These are phyloP conservation scores for Argentina anserina DNA, from an alignment of 306 rosid species.

Conservation along the genomic window DNA sequence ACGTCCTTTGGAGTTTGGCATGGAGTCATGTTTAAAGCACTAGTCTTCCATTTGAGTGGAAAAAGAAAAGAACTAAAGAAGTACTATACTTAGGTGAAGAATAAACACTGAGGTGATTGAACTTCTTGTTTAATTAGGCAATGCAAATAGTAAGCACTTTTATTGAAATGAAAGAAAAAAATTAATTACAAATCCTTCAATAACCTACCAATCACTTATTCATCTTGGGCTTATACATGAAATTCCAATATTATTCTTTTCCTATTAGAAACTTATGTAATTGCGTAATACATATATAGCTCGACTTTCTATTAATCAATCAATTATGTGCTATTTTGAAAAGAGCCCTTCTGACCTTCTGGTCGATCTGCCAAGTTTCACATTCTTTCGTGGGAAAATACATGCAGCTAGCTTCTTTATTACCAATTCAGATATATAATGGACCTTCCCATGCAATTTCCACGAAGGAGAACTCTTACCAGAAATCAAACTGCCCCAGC, in stretches of 20 bases:
- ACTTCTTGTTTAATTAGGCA: too few relatives aligned
- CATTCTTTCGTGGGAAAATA: background rate
- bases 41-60: background rate
- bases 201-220: too few relatives aligned
- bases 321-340: background rate
- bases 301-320: background rate
- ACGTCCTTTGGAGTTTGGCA: too few relatives aligned
- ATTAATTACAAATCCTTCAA: too few relatives aligned
- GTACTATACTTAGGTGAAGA: background rate
- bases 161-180: too few relatives aligned
- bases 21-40: background rate
- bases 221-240: too few relatives aligned
- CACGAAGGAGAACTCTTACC: constrained; percentile 33
- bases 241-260: background rate
- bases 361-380: background rate
- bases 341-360: background rate
- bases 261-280: background rate
- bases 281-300: background rate
- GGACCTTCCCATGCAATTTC: constrained; percentile 54
- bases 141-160: too few relatives aligned
- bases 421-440: background rate
- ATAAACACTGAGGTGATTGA: background rate
- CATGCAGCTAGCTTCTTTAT: background rate
- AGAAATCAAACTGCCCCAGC: constrained; percentile 1
- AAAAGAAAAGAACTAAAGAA: background rate